A percentile compares a stretch with the other conserved stretches of the same genome.
These are phyloP conservation scores for Iris pallida DNA, from an alignment of 116 monocot species.

Conservation along the genomic window DNA sequence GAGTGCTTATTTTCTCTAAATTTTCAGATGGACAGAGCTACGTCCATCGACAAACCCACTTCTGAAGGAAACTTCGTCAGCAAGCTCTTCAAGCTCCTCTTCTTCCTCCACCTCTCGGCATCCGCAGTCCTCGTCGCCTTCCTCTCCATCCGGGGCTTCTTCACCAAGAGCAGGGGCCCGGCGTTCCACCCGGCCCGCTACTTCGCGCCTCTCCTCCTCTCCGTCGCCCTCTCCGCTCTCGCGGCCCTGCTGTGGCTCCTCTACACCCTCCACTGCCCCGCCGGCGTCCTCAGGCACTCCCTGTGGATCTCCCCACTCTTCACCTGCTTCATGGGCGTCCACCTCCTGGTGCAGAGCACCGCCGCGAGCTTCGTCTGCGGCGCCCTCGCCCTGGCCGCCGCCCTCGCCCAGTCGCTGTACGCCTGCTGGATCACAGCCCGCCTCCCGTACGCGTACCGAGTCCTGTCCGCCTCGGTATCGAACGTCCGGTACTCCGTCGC, in stretches of 20 bases:
- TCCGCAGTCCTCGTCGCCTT: conserved; percentile 34
- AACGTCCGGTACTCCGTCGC: background rate
- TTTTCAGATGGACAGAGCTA: conserved; percentile 3
- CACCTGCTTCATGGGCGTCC: conserved; percentile 18
- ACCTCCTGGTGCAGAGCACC: conserved; percentile 37
- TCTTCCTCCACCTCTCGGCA: conserved; percentile 38
- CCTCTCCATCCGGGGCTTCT: conserved; percentile 43
- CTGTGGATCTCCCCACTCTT: conserved; percentile 57
- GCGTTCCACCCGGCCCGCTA: conserved; percentile 29
- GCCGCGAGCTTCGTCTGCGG: conserved; percentile 26
- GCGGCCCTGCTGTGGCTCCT: conserved; percentile 26
- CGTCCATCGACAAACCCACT: background rate
- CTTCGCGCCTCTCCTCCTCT: conserved; percentile 40
- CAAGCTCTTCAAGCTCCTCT: conserved; percentile 30
- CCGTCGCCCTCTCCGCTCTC: conserved; percentile 22
- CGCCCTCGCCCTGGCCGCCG: conserved; percentile 9
- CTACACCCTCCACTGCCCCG: conserved; percentile 28
- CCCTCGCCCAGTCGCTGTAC: conserved; percentile 38
- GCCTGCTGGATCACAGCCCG: conserved; percentile 53
- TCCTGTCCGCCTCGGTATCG: conserved; percentile 32
- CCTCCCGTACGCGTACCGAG: conserved; percentile 21
- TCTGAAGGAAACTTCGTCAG: background rate
- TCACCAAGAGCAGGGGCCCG: background rate
- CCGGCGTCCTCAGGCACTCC: conserved; percentile 26
- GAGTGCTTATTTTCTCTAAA: background rate